phyloP scores from a whole-genome alignment of 495 filamentous ascomycete genomes.

The Endocarpon pusillum region DNA sequence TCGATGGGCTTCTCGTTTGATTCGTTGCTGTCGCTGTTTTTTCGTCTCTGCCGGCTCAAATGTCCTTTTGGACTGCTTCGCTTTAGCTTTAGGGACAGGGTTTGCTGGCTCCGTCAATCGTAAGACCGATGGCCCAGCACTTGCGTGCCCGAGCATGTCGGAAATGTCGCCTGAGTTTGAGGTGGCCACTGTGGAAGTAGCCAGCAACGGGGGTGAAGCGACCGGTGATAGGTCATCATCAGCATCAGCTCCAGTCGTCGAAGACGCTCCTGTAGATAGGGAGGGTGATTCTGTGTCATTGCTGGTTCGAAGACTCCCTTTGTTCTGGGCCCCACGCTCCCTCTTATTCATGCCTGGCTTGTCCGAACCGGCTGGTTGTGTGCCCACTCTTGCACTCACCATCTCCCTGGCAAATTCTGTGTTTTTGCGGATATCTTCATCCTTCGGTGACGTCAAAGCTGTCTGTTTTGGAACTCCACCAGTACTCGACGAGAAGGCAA shows the following conservation, averaged over 20 bases:
- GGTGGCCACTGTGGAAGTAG: constrained; percentile 27
- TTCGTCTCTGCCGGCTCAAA: constrained; percentile 51
- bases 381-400: constrained; percentile 8
- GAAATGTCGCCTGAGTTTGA: constrained; percentile 43
- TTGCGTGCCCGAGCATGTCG: constrained; percentile 70
- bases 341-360: neutral
- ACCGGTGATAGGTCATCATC: constrained; percentile 62
- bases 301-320: constrained; percentile 10
- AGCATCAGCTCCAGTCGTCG: constrained; percentile 60
- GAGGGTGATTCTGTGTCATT: constrained; percentile 28
- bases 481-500: no score
- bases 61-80: constrained; percentile 35
- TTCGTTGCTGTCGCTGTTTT: constrained; percentile 77
- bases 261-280: constrained; percentile 37
- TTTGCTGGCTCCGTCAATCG: constrained; percentile 51
- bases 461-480: constrained; percentile 20
- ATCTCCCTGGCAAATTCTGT: constrained; percentile 59
- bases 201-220: constrained; percentile 41
- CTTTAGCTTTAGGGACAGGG: constrained; percentile 44
- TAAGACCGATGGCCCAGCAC: constrained; percentile 54
- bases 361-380: neutral
- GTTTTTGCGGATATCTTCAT: constrained; percentile 45
- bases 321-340: constrained; percentile 4
- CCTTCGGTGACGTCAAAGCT: constrained; percentile 15
- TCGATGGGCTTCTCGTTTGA: constrained; percentile 64